Evolutionary conservation across 352 stramenopile species (phyloP).

Genomic region (Blastocystis sp.): DNA sequence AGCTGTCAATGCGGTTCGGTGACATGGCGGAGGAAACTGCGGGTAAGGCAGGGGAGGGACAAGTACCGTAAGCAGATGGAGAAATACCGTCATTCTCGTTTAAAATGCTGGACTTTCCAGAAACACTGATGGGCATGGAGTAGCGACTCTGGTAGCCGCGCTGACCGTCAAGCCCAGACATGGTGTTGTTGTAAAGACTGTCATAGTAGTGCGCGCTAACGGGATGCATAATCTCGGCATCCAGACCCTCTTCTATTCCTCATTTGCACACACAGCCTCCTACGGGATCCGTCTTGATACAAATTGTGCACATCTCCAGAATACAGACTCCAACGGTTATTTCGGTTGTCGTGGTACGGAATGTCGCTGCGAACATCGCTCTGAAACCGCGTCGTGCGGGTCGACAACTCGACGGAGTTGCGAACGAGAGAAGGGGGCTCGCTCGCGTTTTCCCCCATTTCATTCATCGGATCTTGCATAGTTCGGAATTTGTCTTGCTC

Average conservation of each 20-base stretch:
- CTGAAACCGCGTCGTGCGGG: too few species aligned
- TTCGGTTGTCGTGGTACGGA: not conserved
- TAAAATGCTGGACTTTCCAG: not conserved
- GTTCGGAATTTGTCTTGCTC: too few species aligned
- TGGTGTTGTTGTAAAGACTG: not conserved
- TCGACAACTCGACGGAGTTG: too few species aligned
- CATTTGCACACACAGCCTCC: not conserved
- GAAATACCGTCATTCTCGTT: slow-evolving; percentile 7
- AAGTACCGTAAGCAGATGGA: not conserved
- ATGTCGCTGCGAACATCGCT: too few species aligned
- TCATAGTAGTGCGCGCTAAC: slow-evolving; percentile 52
- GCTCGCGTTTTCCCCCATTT: too few species aligned
- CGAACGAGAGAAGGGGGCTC: too few species aligned
- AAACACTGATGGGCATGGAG: not conserved
- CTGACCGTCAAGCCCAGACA: not conserved
- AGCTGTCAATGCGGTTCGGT: not conserved
- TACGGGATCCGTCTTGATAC: not conserved
- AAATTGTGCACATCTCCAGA: not conserved
- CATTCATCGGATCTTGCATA: too few species aligned
- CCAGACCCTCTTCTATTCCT: slow-evolving; percentile 21
- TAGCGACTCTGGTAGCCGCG: not conserved
- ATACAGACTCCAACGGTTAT: slow-evolving; percentile 23
- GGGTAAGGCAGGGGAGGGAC: not conserved
- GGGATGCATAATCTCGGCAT: not conserved
- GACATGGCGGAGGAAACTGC: not conserved